Base-by-base conservation (phyloP, 169 alveolate species). In the Plasmodium fragile region DNA sequence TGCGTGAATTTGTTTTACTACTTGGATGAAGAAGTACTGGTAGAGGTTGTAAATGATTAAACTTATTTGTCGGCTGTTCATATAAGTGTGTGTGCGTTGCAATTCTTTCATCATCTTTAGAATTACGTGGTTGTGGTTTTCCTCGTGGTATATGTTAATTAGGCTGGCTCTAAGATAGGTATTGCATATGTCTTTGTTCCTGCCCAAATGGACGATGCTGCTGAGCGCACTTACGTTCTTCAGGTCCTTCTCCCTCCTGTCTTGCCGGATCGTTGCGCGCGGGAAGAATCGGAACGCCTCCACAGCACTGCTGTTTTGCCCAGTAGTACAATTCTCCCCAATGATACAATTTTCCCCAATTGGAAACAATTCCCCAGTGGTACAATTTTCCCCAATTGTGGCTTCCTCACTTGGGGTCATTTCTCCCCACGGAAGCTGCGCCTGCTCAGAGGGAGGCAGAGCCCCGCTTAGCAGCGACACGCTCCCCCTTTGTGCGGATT, bases 91-190 rank as follows among this genome's bases (percentile, higher is more conserved):
- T 16, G 69, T 55, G 70, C 77, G 13, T 18, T 87, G 78, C 25
- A 87, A 18, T 3, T 87, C 45, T 30, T 59, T 87, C 53, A 87
- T 39, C 70, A 87, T 34, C 16, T 87, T 78, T 77, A 87, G 70
- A n/a, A 87, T 55, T 30, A 43, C 32, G 81, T 87, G 69, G 32
- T 77, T 77, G 30, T 75, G 80, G 59, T 77, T 77, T 28, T 87
- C 81, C 8, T 87, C 93, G 70, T 87, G 93, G 80, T 87, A 75
- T 87, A 87, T 43, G 45, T 87, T 87, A 5, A 87, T 87, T 65
- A 87, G 45, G 70, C 87, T 70, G 41, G 75, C 69, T 34, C 49
- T 87, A 28, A 87, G 71, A 41, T 87, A 87, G 16, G 69, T 16
- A 36, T 77, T 71, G 28, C 81, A 53, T n/a, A 87, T 39, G 28